Evolutionary conservation across 352 stramenopile genomes (phyloP).

Genomic region (Phytophthora hibernalis): DNA sequence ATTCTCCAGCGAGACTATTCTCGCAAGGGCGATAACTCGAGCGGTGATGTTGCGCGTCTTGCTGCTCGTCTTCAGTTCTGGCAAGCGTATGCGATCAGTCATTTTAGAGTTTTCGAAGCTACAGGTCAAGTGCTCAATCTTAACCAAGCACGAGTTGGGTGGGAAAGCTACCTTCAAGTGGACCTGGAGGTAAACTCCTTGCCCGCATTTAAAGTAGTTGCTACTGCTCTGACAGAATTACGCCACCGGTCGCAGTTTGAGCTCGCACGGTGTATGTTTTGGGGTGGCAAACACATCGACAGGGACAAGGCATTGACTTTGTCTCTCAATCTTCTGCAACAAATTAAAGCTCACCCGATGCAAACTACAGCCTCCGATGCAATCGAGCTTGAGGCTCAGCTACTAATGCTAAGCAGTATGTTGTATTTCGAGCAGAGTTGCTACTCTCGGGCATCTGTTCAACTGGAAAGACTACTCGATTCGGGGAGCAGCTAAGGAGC

Average conservation of each 20-base stretch:
- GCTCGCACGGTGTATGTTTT: conserved; percentile 54
- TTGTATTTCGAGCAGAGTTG: conserved; percentile 44
- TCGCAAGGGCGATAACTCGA: background rate
- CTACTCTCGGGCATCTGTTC: conserved; percentile 14
- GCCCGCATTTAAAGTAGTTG: conserved; percentile 21
- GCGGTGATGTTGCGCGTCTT: conserved; percentile 7
- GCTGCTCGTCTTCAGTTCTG: conserved; percentile 54
- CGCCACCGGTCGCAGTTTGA: conserved; percentile 39
- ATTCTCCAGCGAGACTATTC: conserved; percentile 18
- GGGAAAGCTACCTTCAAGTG: conserved; percentile 45
- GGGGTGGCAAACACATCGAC: conserved; percentile 33
- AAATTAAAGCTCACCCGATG: background rate
- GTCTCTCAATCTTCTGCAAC: conserved; percentile 28
- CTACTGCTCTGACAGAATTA: conserved; percentile 23
- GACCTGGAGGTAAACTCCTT: conserved; percentile 21
- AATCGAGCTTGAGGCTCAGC: conserved; percentile 23
- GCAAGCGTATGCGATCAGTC: conserved; percentile 60
- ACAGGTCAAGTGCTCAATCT: conserved; percentile 55
- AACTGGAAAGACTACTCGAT: conserved; percentile 35
- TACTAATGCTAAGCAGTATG: conserved; percentile 57
- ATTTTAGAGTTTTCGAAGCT: conserved; percentile 61
- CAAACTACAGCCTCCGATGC: background rate
- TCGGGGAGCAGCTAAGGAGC: too few species aligned
- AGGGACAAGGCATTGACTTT: conserved; percentile 27
- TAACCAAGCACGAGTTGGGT: conserved; percentile 47